These are phyloP conservation scores for Candida pseudofarinosa DNA, from an alignment of 805 yeast species.

Conservation along the genomic window DNA sequence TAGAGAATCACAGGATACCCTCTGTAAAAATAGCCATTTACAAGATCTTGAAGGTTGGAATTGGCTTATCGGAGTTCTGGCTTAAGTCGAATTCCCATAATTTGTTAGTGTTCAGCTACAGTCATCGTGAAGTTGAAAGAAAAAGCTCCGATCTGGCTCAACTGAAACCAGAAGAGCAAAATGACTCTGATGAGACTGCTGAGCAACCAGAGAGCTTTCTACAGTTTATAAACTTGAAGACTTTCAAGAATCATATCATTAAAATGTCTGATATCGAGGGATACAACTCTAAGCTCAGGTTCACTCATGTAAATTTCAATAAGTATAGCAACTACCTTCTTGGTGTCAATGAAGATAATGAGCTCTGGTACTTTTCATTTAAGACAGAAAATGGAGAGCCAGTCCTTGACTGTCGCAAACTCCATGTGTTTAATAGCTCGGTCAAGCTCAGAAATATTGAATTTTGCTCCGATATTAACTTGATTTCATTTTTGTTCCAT, in stretches of 20 bases:
- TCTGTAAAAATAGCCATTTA: slow-evolving; percentile 23
- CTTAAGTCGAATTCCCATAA: slow-evolving; percentile 37
- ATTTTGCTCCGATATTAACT: slow-evolving; percentile 22
- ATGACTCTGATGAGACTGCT: slow-evolving; percentile 1
- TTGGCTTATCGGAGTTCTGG: slow-evolving; percentile 31
- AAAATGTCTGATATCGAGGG: slow-evolving; percentile 24
- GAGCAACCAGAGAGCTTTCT: slow-evolving; percentile 11
- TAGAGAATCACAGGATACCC: slow-evolving; percentile 23
- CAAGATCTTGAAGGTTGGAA: slow-evolving; percentile 31
- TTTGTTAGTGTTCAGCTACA: slow-evolving; percentile 27
- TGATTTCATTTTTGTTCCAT: slow-evolving; percentile 14
- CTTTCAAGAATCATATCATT: slow-evolving; percentile 25
- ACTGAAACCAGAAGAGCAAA: slow-evolving; percentile 1
- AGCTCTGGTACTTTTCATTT: slow-evolving; percentile 22
- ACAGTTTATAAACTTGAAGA: slow-evolving; percentile 32
- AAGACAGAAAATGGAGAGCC: background rate
- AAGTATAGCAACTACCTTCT: slow-evolving; percentile 22
- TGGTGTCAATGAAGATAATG: slow-evolving; percentile 21
- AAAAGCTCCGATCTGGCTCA: background rate
- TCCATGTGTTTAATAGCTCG: background rate
- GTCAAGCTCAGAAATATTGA: slow-evolving; percentile 2
- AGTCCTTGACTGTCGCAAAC: background rate
- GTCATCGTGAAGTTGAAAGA: slow-evolving; percentile 7
- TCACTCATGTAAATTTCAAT: slow-evolving; percentile 22
- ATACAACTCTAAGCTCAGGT: slow-evolving; percentile 17